Conservation (phyloP, 164 flowering plant genomes). For the Piper longum region DNA sequence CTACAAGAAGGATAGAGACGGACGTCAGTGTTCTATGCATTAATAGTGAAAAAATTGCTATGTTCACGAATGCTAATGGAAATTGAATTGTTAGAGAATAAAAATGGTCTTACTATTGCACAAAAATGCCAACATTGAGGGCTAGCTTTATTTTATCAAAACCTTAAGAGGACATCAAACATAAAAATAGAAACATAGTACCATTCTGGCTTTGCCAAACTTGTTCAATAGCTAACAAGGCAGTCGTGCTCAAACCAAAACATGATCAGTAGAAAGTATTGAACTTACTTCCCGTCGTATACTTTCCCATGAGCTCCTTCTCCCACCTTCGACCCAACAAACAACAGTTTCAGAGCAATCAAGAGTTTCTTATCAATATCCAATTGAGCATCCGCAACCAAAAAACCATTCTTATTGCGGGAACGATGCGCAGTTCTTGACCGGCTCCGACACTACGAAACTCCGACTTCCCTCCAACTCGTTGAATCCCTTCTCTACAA, state of each 20-base stretch:
- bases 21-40: neutral
- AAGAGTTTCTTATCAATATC: conserved; percentile 49
- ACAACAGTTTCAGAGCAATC: conserved; percentile 61
- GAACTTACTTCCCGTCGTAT: conserved; percentile 75
- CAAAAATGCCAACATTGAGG: neutral
- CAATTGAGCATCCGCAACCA: conserved; percentile 15
- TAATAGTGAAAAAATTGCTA: neutral
- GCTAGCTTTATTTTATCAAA: neutral
- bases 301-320: conserved; percentile 96
- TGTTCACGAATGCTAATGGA: neutral
- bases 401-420: conserved; percentile 21
- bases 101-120: too few relatives aligned
- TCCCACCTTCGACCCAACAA: conserved; percentile 69
- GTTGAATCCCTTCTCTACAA: conserved; percentile 16
- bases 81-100: too few relatives aligned
- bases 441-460: conserved; percentile 6
- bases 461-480: conserved; percentile 4
- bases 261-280: neutral
- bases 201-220: too few relatives aligned
- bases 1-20: conserved; percentile 16
- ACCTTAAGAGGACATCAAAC: too few relatives aligned
- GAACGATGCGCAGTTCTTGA: conserved; percentile 2
- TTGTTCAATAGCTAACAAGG: neutral
- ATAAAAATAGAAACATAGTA: too few relatives aligned
- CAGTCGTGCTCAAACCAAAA: neutral